Evolutionary conservation across 2,329 filamentous ascomycete species (phyloP), one percentile per base, ranked within the genome.

Genomic region (Lasiodiplodia sp.): DNA sequence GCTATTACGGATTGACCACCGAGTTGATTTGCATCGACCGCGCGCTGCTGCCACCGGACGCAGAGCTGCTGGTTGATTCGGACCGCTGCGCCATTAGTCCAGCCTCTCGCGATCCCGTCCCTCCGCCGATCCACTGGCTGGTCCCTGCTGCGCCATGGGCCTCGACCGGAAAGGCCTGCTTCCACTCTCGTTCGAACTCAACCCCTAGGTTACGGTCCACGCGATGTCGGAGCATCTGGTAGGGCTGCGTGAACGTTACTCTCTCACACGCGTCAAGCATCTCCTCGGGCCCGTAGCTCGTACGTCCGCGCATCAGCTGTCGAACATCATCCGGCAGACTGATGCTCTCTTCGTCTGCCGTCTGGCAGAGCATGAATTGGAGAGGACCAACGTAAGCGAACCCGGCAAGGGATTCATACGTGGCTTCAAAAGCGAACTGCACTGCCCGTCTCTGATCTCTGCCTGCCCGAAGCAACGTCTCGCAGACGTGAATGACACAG

Each of bases 221-320:
- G 25, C 68, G 68, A 28, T 67, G 64, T 8, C 68, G 60, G 14
- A 73, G 63, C 38, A 70, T 47, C 49, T 72, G 71, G 21, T 71
- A 53, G 21, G 75, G 75, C 63, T 75, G 73, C 21, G 58, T 69
- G 52, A 74, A 76, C 28, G 73, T 71, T 10, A 75, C 47, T 23
- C 75, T 68, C 38, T 74, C 74, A 44, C 73, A 75, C 14, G 73
- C 69, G 53, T 75, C 74, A 7, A 76, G 68, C 47, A 75, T 69
- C 25, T 76, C 75, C 47, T 76, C 74, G 18, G 71, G 62, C 14
- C 67, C 71, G 66, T 72, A 74, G 25, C 60, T 28, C 40, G 66
- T 66, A 37, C 66, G 68, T 44, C 67, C 64, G 58, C 69, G 66
- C 69, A 74, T 73, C 6, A 72, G 53, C 23, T 73, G 66, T 11